Conservation (phyloP, 345 rosid species). For the Populus pruinosa region DNA sequence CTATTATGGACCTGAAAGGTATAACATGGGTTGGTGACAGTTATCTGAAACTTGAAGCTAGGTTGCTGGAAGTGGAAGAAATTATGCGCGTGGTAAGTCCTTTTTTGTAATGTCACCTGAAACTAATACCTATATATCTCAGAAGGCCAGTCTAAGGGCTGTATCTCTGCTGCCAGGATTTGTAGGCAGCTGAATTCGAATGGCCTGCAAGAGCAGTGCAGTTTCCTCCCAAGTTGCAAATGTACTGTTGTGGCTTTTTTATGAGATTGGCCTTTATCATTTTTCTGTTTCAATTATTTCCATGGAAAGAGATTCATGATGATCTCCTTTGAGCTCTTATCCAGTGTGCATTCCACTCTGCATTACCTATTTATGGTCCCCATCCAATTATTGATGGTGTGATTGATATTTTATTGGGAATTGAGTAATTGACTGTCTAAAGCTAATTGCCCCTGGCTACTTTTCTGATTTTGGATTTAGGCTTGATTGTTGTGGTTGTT, state of each 20-base stretch:
- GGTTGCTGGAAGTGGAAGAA: slow-evolving; percentile 95
- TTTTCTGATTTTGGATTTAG: slow-evolving; percentile 6
- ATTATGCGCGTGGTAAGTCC: slow-evolving; percentile 60
- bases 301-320: background rate
- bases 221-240: background rate
- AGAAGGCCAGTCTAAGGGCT: background rate
- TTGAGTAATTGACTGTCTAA: background rate
- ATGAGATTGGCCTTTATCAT: background rate
- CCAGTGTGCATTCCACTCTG: background rate
- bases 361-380: background rate
- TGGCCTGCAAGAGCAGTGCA: background rate
- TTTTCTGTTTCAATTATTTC: background rate
- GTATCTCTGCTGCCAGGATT: background rate
- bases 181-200: background rate
- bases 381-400: background rate
- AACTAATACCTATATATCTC: background rate
- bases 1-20: slow-evolving; percentile 59
- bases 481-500: background rate
- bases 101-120: background rate
- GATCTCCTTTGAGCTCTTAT: background rate
- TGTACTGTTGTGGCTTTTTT: background rate
- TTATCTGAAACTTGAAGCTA: slow-evolving; percentile 77
- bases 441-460: background rate
- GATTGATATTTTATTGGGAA: background rate
- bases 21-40: slow-evolving; percentile 70